A percentile compares a stretch with the other conserved stretches of the same genome.
phyloP scores from a whole-genome alignment of 2,329 filamentous ascomycete species.

The Apiospora kogelbergensis region DNA sequence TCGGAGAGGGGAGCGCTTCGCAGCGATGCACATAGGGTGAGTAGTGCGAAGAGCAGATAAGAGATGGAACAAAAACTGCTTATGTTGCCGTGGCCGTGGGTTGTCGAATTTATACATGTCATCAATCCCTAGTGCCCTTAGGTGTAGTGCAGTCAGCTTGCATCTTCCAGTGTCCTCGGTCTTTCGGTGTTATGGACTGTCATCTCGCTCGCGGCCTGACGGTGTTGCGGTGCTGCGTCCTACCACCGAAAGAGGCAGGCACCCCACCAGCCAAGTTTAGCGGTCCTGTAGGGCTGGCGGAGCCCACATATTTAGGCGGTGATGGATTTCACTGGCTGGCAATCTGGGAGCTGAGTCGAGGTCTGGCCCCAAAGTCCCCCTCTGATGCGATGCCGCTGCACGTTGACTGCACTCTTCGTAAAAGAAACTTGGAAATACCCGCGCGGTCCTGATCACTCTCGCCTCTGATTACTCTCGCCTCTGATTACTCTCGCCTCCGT shows the following conservation, averaged over 20 bases:
- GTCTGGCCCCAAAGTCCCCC: too few relatives aligned
- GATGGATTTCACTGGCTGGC: neutral
- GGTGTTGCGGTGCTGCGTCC: neutral
- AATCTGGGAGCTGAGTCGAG: neutral
- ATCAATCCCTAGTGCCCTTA: neutral
- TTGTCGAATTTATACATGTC: neutral
- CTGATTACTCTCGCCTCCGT: too few relatives aligned
- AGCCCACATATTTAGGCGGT: neutral
- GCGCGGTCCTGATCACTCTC: neutral
- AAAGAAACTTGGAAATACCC: neutral
- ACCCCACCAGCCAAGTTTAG: neutral
- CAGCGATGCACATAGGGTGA: neutral
- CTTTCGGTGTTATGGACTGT: neutral
- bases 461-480: too few relatives aligned
- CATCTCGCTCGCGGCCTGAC: too few relatives aligned
- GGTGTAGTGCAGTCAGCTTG: fast-evolving
- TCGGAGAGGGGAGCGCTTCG: neutral
- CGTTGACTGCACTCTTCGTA: too few relatives aligned
- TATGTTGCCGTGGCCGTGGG: neutral
- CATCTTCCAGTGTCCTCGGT: neutral
- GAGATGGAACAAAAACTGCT: too few relatives aligned
- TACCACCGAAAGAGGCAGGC: too few relatives aligned
- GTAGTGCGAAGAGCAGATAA: too few relatives aligned
- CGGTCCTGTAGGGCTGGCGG: neutral
- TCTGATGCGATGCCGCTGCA: too few relatives aligned